phyloP scores from a whole-genome alignment of 352 stramenopile species.

The Globisporangium paddicum region DNA sequence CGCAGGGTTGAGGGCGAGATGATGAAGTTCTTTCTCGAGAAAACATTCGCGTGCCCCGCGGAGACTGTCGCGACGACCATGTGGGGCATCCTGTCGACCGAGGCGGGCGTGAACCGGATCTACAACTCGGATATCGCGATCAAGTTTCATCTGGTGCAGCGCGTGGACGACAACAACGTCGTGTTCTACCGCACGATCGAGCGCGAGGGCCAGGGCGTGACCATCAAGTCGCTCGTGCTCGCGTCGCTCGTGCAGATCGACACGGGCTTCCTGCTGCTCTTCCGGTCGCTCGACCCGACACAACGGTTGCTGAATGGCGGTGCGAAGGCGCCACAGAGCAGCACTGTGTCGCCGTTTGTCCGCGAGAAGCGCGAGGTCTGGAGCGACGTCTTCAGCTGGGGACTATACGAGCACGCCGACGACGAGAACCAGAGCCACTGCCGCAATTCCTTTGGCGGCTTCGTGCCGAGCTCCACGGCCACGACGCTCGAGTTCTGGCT shows the following conservation, averaged over 20 bases:
- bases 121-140: constrained; percentile 53
- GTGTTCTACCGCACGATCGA: constrained; percentile 67
- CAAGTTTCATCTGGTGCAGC: constrained; percentile 49
- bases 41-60: constrained; percentile 42
- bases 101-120: constrained; percentile 47
- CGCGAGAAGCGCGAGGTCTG: constrained; percentile 29
- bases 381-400: constrained; percentile 63
- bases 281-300: constrained; percentile 47
- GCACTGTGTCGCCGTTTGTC: constrained; percentile 16
- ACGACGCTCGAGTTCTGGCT: constrained; percentile 62
- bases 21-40: constrained; percentile 62
- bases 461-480: constrained; percentile 34
- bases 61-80: constrained; percentile 38
- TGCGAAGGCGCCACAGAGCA: not conserved
- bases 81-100: constrained; percentile 58
- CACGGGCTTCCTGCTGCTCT: constrained; percentile 56
- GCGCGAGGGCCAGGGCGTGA: constrained; percentile 26
- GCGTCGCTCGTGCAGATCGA: constrained; percentile 51
- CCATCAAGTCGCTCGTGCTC: constrained; percentile 52
- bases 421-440: constrained; percentile 36
- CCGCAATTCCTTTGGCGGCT: constrained; percentile 59
- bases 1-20: constrained; percentile 39
- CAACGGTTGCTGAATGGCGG: constrained; percentile 10
- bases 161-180: constrained; percentile 49
- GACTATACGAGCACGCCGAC: constrained; percentile 43